Evolutionary conservation across 768 basidiomycete genomes (phyloP), one percentile per base, ranked within the genome.

Genomic region (Sistotremastrum niveocremeum): DNA sequence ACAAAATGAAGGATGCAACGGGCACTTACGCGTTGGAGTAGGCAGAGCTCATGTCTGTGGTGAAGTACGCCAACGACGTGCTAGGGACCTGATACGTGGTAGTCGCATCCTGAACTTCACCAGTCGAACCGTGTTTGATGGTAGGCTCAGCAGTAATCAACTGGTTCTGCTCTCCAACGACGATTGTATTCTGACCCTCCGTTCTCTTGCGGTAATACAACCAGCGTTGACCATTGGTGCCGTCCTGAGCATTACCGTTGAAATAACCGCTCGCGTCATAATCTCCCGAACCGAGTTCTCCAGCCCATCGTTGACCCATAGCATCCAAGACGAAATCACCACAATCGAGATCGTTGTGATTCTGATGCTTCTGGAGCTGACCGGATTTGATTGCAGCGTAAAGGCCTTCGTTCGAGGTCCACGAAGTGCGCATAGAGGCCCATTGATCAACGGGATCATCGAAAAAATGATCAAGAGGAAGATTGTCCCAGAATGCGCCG

Each of bases 301-400:
- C 94, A 42, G 86, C 86, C 88, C 87, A 99, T 41, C 93, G 84
- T 30, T 80, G 75, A 45, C 94, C 93, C 55, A 94, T 68, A 7
- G 90, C 91, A 59, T 99, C 95, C 33, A 98, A 62, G 37, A 98
- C 91, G 56, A 97, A 99, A 65, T 93, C 89, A 51, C 95, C 95
- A 43, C 72, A 76, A 59, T 99, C 95, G 49, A 98, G 74, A 58
- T 97, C 90, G 55, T 89, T 89, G 63, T 95, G 93, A 0, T 89
- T 91, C 66, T 97, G 90, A 61, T 93, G 91, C 28, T 77, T 76
- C 54, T 79, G 74, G 51, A 80, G 69, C 45, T 67, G 73, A 32
- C 94, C 89, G 3, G 84, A 84, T 67, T 97, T 98, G 62, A 89
- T 81, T 2, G 80, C 94, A 48, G 93, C 77, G 65, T 75, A 97